Evolutionary conservation across 2,329 filamentous ascomycete species (phyloP).

Genomic region (Colletotrichum gigasporum): DNA sequence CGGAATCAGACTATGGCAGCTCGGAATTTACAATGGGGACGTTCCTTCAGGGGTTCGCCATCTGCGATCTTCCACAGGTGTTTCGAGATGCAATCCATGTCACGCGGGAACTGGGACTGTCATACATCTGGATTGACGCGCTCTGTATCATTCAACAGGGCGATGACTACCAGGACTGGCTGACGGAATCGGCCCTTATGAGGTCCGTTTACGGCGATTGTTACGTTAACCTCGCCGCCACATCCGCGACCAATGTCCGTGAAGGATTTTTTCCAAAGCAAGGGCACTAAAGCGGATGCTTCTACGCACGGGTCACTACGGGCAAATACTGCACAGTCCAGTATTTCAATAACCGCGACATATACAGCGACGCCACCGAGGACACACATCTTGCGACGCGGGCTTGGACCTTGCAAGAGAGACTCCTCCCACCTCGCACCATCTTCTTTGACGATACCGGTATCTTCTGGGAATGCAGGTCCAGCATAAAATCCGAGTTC

Average conservation of each 20-base stretch:
- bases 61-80: rapidly evolving
- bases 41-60: rapidly evolving
- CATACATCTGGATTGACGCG: neutral
- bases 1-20: no score
- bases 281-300: neutral
- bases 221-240: neutral
- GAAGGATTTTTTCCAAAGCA: rapidly evolving
- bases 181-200: neutral
- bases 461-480: neutral
- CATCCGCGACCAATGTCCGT: neutral
- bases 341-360: neutral
- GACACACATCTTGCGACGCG: neutral
- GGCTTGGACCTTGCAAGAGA: neutral
- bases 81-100: neutral
- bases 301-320: neutral
- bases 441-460: rapidly evolving
- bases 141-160: neutral
- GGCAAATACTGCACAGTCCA: neutral
- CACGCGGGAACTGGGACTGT: rapidly evolving
- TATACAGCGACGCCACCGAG: neutral
- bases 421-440: neutral
- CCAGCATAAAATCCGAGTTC: neutral
- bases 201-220: neutral
- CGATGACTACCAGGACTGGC: neutral
- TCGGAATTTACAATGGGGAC: no score